Base-by-base conservation (phyloP, 1,284 basidiomycete genomes). In the Hemileia vastatrix region DNA sequence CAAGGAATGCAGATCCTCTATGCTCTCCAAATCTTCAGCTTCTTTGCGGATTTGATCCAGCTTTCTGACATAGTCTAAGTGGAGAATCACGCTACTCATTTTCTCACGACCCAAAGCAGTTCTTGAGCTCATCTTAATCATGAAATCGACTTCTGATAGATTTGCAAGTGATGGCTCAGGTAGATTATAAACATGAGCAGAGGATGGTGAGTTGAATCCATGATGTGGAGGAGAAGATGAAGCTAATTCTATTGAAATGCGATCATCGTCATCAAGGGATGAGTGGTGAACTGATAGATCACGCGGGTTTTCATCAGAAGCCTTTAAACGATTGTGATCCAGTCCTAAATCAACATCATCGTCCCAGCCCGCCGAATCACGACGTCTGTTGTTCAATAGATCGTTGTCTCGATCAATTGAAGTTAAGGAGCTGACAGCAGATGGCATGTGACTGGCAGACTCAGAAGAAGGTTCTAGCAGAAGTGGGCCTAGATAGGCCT, bases 1-100 rank as follows among this genome's bases (percentile, higher is more conserved):
- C 50, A 98, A 77, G 3, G 87, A 84, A 77, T 97, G 94, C 58
- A 99, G 79, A 70, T 91, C 88, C 45, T 86, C 83, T 65, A 98
- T 73, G 69, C 83, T 88, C 78, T 97, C 93, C 69, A 92, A 79
- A 73, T 95, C 91, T 78, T 98, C 94, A 23, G 94, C 92, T 68
- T 86, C 84, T 63, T 84, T 81, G 76, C 95, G 83, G 47, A 95
- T 85, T 58, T 85, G 83, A 67, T 92, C 86, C 67, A 97, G 80
- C 57, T 84, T 83, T 72, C 88, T 87, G 78, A 97, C 84, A 77
- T 94, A 97, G 71, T 89, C 86, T 85, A 92, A 64, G 70, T 56
- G 55, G 51, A 78, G 69, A 65, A 91, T 89, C 73, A 87, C 87
- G 77, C 88, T 86, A 74, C 83, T 88, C 77, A 86, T 85, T 76